Percentiles rank a stretch among this genome's conserved stretches.
phyloP scores from a whole-genome alignment of 2,329 filamentous ascomycete genomes.

The Fusarium proliferatum region DNA sequence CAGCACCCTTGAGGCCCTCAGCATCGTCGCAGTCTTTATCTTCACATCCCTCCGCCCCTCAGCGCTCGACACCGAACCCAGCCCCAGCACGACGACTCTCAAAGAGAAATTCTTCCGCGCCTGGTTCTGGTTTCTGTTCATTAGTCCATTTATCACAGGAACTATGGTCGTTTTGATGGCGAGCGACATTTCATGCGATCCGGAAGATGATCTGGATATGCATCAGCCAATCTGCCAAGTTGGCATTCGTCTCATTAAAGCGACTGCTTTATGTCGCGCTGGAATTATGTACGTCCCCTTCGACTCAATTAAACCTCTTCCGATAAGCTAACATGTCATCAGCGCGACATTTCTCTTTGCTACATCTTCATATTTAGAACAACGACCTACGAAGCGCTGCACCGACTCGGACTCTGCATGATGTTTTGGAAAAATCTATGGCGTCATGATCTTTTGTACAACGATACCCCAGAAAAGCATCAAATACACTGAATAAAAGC shows the following conservation, averaged over 20 bases:
- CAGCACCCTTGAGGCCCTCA: conserved; percentile 34
- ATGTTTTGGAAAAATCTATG: conserved; percentile 5
- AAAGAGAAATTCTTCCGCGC: conserved; percentile 23
- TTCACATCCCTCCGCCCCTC: conserved; percentile 14
- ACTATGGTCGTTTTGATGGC: conserved; percentile 29
- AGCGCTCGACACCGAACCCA: not conserved
- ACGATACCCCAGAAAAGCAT: conserved; percentile 1
- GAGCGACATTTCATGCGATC: conserved; percentile 34
- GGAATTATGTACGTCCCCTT: conserved; percentile 24
- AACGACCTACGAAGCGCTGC: not conserved
- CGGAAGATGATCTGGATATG: conserved; percentile 25
- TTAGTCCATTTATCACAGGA: conserved; percentile 21
- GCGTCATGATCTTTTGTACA: conserved; percentile 30
- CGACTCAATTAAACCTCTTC: not conserved
- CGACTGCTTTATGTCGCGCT: conserved; percentile 29
- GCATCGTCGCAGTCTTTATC: conserved; percentile 28
- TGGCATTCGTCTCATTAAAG: conserved; percentile 31
- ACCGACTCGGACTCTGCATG: not conserved
- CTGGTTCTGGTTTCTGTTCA: conserved; percentile 34
- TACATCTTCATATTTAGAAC: conserved; percentile 32
- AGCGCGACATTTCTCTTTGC: conserved; percentile 32
- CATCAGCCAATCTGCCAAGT: conserved; percentile 31
- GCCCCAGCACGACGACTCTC: not conserved
- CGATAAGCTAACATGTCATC: not conserved
- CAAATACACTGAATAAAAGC: not conserved